Evolutionary conservation across 2,329 filamentous ascomycete genomes (phyloP).

Genomic region (Drechslerella dactyloides): DNA sequence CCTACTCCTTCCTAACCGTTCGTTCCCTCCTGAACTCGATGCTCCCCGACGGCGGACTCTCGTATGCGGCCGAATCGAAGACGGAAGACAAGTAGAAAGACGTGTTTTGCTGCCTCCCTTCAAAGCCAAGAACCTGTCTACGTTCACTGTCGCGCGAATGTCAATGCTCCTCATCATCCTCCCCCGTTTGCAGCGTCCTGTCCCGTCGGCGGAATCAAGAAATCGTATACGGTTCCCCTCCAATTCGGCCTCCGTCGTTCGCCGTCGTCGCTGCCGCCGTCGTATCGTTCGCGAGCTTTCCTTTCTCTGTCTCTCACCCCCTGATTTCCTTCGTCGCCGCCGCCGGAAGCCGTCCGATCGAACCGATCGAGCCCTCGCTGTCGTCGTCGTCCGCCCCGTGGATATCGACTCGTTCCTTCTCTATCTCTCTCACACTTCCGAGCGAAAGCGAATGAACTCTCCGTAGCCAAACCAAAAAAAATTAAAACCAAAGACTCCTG

Average conservation of each 20-base stretch:
- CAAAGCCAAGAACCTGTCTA: conserved; percentile 45
- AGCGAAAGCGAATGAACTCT: conserved; percentile 42
- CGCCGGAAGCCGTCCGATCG: conserved; percentile 47
- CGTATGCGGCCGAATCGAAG: conserved; percentile 35
- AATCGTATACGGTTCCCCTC: conserved; percentile 51
- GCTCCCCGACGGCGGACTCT: conserved; percentile 49
- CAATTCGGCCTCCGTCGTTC: conserved; percentile 48
- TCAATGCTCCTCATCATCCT: background rate
- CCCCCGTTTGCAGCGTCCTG: conserved; percentile 24
- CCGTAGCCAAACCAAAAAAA: conserved; percentile 28
- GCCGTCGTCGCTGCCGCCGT: too few relatives aligned
- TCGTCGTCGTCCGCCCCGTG: conserved; percentile 53
- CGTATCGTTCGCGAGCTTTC: conserved; percentile 50
- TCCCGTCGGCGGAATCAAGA: conserved; percentile 53
- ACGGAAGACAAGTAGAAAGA: conserved; percentile 9
- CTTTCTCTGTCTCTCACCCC: conserved; percentile 52
- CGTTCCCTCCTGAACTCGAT: conserved; percentile 53
- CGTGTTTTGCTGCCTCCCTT: conserved; percentile 51
- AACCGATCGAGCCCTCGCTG: conserved; percentile 53
- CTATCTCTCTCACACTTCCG: conserved; percentile 47
- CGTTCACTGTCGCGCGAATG: conserved; percentile 36
- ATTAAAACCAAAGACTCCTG: conserved; percentile 14
- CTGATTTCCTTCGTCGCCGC: conserved; percentile 47
- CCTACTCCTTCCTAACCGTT: conserved; percentile 48
- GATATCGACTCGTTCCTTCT: conserved; percentile 49